Evolutionary conservation across 2,329 filamentous ascomycete species (phyloP).

Genomic region (Claviceps purpurea): DNA sequence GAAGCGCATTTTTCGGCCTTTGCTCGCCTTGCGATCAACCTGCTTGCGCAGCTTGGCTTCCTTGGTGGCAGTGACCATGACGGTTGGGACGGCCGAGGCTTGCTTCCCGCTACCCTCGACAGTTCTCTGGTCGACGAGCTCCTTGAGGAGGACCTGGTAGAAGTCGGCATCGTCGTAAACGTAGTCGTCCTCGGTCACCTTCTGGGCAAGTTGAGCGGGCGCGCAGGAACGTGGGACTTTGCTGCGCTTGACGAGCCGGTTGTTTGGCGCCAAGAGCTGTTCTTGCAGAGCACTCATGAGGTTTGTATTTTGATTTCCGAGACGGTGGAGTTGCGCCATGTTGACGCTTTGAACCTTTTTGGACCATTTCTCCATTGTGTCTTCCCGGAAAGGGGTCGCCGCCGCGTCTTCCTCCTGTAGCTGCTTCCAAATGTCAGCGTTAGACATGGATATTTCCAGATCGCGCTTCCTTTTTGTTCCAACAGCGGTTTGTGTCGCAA

Average conservation of each 20-base stretch:
- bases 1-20: conserved; percentile 86
- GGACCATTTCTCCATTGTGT: conserved; percentile 82
- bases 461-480: conserved; percentile 50
- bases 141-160: conserved; percentile 84
- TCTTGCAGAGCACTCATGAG: conserved; percentile 56
- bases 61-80: conserved; percentile 54
- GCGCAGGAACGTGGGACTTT: conserved; percentile 64
- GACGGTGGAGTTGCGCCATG: conserved; percentile 13
- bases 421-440: conserved; percentile 56
- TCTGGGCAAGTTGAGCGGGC: conserved; percentile 49
- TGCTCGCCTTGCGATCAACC: conserved; percentile 88
- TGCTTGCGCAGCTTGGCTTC: conserved; percentile 70
- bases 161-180: conserved; percentile 94
- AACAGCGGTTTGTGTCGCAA: conserved; percentile 35
- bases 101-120: conserved; percentile 45
- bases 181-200: conserved; percentile 40
- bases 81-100: conserved; percentile 33
- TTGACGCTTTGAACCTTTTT: conserved; percentile 46
- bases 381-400: conserved; percentile 48
- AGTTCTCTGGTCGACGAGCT: conserved; percentile 81
- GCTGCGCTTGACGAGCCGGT: conserved; percentile 53
- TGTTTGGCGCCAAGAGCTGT: conserved; percentile 51
- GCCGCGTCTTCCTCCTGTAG: conserved; percentile 53
- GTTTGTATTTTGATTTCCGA: conserved; percentile 21
- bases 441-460: conserved; percentile 41